Evolutionary conservation across 1,139 yeast species (phyloP).

Genomic region (Candida sp.): DNA sequence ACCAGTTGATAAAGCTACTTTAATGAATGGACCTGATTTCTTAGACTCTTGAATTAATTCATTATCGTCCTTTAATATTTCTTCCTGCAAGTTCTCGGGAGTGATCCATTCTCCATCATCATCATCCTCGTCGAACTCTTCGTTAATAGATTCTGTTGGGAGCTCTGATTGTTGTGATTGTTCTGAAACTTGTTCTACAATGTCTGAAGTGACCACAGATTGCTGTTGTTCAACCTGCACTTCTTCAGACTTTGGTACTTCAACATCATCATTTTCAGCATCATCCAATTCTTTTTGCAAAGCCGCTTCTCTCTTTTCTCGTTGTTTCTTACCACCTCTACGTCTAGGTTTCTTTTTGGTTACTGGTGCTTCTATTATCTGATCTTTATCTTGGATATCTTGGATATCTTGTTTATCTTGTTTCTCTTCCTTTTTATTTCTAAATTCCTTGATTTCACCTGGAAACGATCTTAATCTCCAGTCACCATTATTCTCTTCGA

Average conservation of each 20-base stretch:
- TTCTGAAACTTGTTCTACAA: constrained; percentile 7
- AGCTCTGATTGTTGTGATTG: constrained; percentile 5
- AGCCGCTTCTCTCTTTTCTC: constrained; percentile 50
- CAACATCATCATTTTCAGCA: constrained; percentile 9
- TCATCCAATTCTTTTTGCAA: constrained; percentile 19
- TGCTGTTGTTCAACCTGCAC: constrained; percentile 7
- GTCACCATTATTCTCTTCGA: constrained; percentile 64
- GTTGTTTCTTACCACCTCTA: constrained; percentile 64
- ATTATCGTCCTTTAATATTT: constrained; percentile 60
- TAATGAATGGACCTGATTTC: constrained; percentile 31
- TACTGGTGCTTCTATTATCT: constrained; percentile 4
- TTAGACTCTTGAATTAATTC: constrained; percentile 35
- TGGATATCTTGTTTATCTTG: constrained; percentile 9
- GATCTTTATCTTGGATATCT: constrained; percentile 8
- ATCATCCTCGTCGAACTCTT: constrained; percentile 54
- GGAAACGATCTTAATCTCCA: constrained; percentile 70
- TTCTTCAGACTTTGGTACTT: constrained; percentile 7
- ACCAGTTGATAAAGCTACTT: constrained; percentile 87
- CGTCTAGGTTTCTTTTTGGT: constrained; percentile 44
- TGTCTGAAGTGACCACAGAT: constrained; percentile 6
- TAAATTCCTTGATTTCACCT: constrained; percentile 44
- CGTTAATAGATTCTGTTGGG: constrained; percentile 17
- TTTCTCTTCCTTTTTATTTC: constrained; percentile 12
- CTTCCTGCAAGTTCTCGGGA: constrained; percentile 74
- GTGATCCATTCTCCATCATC: constrained; percentile 98